These are phyloP conservation scores for Glycine latifolia DNA, from an alignment of 306 rosid genomes.

Conservation along the genomic window DNA sequence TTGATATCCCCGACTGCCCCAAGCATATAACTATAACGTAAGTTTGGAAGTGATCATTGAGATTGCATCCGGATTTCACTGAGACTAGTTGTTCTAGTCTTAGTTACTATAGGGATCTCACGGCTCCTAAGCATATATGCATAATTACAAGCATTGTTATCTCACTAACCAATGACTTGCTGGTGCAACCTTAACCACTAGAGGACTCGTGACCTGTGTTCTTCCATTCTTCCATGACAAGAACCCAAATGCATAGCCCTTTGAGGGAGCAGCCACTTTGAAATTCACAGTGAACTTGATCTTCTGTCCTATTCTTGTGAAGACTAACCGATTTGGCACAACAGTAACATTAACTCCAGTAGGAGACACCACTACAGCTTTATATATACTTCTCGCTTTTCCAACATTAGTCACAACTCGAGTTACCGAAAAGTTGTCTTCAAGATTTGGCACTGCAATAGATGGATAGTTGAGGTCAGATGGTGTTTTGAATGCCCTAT, in stretches of 20 bases:
- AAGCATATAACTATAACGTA: not conserved
- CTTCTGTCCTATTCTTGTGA: constrained; percentile 65
- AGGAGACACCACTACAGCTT: constrained; percentile 62
- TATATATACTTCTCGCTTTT: constrained; percentile 60
- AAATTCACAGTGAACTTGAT: constrained; percentile 66
- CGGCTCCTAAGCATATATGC: constrained; percentile 44
- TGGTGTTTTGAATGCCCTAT: constrained; percentile 57
- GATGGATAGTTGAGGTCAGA: constrained; percentile 79
- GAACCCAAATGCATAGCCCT: constrained; percentile 75
- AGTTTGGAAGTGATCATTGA: not conserved
- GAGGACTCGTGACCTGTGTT: constrained; percentile 66
- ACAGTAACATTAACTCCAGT: constrained; percentile 73
- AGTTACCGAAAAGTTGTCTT: constrained; percentile 59
- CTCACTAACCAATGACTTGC: constrained; percentile 58
- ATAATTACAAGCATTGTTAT: constrained; percentile 47
- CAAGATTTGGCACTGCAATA: constrained; percentile 70
- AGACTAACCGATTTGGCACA: constrained; percentile 62
- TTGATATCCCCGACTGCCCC: constrained; percentile 10
- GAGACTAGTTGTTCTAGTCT: constrained; percentile 26
- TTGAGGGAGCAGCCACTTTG: constrained; percentile 62
- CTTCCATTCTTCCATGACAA: constrained; percentile 65
- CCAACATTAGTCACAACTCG: constrained; percentile 80
- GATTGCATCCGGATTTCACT: constrained; percentile 38
- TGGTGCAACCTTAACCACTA: constrained; percentile 63
- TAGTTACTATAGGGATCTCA: constrained; percentile 39